A percentile compares a stretch with the other conserved stretches of the same genome.
These are phyloP conservation scores for Tylopilus vinaceipallidus DNA, from an alignment of 768 basidiomycete genomes.

Conservation along the genomic window DNA sequence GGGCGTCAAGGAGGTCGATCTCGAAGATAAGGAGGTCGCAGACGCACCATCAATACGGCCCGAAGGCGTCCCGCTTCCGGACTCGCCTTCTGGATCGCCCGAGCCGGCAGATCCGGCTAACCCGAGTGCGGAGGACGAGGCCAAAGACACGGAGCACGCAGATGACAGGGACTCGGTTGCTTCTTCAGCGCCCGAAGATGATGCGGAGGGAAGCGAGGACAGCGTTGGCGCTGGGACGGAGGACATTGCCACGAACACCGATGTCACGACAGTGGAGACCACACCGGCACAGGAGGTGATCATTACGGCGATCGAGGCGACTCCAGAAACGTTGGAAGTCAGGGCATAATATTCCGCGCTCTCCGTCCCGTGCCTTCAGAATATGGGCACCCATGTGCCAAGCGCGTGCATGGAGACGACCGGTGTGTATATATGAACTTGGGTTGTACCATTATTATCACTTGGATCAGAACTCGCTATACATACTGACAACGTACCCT, in stretches of 20 bases:
- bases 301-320: conserved; percentile 1
- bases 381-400: conserved; percentile 23
- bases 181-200: conserved; percentile 18
- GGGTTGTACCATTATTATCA: conserved; percentile 4
- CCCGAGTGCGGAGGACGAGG: conserved; percentile 8
- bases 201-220: conserved; percentile 4
- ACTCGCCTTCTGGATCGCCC: conserved; percentile 32
- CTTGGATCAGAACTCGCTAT: conserved; percentile 6
- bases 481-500: conserved; percentile 15
- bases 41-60: conserved; percentile 20
- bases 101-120: conserved; percentile 12
- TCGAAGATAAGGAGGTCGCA: conserved; percentile 40
- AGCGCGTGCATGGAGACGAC: not conserved
- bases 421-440: conserved; percentile 1
- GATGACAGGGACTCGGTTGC: conserved; percentile 22
- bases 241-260: not conserved
- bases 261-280: conserved; percentile 4
- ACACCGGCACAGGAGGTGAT: conserved; percentile 3
- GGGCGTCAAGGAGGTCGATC: conserved; percentile 67
- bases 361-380: conserved; percentile 8
- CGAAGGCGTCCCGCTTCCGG: conserved; percentile 38
- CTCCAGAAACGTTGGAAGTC: conserved; percentile 18
- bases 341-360: conserved; percentile 14
- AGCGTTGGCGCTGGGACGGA: not conserved
- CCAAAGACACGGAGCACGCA: conserved; percentile 10